Conservation (phyloP, 1,284 basidiomycete species). For the Leccinum solheimii region DNA sequence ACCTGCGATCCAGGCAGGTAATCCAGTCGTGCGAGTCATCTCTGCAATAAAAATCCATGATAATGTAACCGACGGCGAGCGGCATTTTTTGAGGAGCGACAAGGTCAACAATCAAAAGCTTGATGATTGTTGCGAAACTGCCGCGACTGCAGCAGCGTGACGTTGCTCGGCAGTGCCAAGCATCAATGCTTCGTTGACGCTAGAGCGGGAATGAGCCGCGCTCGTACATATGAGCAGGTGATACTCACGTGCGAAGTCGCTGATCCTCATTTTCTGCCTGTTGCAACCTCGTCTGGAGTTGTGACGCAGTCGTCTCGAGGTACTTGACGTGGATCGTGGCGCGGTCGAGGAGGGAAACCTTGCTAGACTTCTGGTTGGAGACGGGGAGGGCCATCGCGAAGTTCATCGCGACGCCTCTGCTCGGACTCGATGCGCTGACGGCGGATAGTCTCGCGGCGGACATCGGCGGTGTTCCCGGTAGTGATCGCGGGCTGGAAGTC, state of each 20-base stretch:
- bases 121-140: conserved; percentile 45
- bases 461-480: conserved; percentile 47
- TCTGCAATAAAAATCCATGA: conserved; percentile 41
- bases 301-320: conserved; percentile 71
- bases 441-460: conserved; percentile 79
- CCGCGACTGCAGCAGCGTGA: conserved; percentile 57
- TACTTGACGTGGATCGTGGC: conserved; percentile 79
- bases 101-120: conserved; percentile 48
- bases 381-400: conserved; percentile 82
- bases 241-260: conserved; percentile 60
- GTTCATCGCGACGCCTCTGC: conserved; percentile 84
- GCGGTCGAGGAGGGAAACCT: conserved; percentile 82
- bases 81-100: conserved; percentile 20
- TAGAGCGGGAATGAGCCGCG: conserved; percentile 27
- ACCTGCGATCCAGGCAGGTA: conserved; percentile 57
- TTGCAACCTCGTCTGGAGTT: conserved; percentile 71
- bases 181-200: conserved; percentile 83
- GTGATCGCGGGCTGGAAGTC: conserved; percentile 58
- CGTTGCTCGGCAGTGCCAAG: conserved; percentile 73
- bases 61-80: conserved; percentile 36
- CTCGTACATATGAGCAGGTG: background rate
- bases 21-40: conserved; percentile 45
- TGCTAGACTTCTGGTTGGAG: conserved; percentile 86
- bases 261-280: conserved; percentile 74
- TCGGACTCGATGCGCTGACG: conserved; percentile 85